Conservation (phyloP, 345 rosid species). For the Stellera chamaejasme region DNA sequence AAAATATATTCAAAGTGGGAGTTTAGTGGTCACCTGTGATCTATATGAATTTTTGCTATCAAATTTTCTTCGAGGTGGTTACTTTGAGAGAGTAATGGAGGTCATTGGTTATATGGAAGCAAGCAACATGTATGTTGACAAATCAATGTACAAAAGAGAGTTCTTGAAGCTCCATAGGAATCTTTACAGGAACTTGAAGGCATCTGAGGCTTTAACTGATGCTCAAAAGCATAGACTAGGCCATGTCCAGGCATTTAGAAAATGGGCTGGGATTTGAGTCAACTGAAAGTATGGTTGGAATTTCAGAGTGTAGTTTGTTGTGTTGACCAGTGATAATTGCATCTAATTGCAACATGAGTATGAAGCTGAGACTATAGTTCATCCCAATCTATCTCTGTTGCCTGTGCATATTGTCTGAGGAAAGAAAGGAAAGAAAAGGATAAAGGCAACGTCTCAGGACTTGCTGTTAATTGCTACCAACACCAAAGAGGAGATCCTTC, state of each 20-base stretch:
- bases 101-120: constrained; percentile 49
- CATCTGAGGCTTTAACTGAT: constrained; percentile 44
- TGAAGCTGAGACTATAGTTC: no score
- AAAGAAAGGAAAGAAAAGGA: no score
- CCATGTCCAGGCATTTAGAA: constrained; percentile 51
- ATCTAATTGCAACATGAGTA: no score
- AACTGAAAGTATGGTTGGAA: no score
- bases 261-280: constrained; percentile 35
- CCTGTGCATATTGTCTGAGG: no score
- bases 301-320: no score
- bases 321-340: no score
- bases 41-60: constrained; percentile 54
- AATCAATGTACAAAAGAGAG: constrained; percentile 52
- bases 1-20: constrained; percentile 31
- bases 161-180: constrained; percentile 65
- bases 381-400: no score
- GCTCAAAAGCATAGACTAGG: constrained; percentile 62
- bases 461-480: no score
- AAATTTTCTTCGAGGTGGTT: constrained; percentile 74
- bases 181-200: constrained; percentile 56
- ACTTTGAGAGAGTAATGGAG: constrained; percentile 89
- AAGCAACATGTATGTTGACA: constrained; percentile 37
- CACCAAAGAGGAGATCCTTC: no score
- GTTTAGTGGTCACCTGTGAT: constrained; percentile 45
- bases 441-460: no score